These are phyloP conservation scores for Suillus americanus DNA, from an alignment of 768 basidiomycete genomes.

Conservation along the genomic window DNA sequence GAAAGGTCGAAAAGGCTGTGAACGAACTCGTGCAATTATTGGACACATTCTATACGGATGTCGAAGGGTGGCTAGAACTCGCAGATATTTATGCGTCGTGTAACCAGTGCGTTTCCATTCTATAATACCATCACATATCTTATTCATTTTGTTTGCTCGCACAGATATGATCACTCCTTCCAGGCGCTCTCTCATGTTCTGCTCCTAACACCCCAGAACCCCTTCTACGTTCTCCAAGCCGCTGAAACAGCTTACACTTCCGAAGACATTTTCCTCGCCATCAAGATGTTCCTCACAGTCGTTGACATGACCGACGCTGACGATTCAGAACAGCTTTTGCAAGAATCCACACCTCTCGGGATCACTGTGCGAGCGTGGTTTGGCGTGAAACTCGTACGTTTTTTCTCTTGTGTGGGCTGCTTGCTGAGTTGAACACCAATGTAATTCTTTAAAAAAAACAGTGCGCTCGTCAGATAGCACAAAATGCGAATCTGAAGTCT, in stretches of 20 bases:
- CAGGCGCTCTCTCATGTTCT: constrained; percentile 81
- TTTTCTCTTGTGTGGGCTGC: background rate
- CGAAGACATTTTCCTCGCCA: constrained; percentile 64
- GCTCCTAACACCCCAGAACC: constrained; percentile 78
- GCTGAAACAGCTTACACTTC: constrained; percentile 88
- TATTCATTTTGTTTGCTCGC: constrained; percentile 5
- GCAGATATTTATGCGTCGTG: constrained; percentile 76
- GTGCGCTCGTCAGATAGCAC: constrained; percentile 60
- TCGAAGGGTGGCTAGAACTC: constrained; percentile 87
- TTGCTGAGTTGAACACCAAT: background rate
- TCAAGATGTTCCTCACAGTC: constrained; percentile 77
- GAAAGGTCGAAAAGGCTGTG: constrained; percentile 65
- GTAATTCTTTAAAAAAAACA: constrained; percentile 24
- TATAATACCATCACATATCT: background rate
- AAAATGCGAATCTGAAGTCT: constrained; percentile 43
- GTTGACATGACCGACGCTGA: constrained; percentile 71
- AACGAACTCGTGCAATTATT: constrained; percentile 71
- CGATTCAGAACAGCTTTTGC: constrained; percentile 45
- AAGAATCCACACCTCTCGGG: constrained; percentile 47
- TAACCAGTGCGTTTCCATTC: constrained; percentile 56
- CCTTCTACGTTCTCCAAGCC: constrained; percentile 78
- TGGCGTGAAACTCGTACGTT: constrained; percentile 75
- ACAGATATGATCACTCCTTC: constrained; percentile 70
- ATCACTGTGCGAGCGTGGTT: constrained; percentile 71
- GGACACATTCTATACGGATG: constrained; percentile 86